Conservation (phyloP, 441 rosid species). For the Gossypium trilobum region DNA sequence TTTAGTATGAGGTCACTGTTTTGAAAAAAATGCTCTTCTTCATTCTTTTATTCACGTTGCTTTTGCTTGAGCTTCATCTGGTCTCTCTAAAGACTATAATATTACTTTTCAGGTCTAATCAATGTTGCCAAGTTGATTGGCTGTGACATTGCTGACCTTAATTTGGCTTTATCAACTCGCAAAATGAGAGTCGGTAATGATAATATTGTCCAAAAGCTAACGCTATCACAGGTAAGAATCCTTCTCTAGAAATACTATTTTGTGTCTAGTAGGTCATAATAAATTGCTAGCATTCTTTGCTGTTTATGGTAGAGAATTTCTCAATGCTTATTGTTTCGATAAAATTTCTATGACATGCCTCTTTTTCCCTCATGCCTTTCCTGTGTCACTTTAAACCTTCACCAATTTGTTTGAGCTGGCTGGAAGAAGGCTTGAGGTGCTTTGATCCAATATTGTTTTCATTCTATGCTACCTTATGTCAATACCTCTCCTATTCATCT, state of each 20-base stretch:
- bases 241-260: background rate
- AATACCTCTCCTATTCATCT: background rate
- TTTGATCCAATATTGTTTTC: background rate
- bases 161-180: slow-evolving; percentile 71
- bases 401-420: background rate
- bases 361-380: background rate
- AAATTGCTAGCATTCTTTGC: background rate
- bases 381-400: background rate
- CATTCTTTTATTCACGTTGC: background rate
- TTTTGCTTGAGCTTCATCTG: slow-evolving; percentile 6
- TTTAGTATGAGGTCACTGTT: background rate
- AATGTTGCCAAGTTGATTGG: slow-evolving; percentile 82
- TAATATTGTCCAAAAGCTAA: slow-evolving; percentile 77
- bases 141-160: slow-evolving; percentile 56
- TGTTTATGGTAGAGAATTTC: background rate
- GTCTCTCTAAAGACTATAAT: slow-evolving; percentile 8
- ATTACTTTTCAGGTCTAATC: slow-evolving; percentile 48
- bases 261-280: background rate
- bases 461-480: background rate
- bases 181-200: slow-evolving; percentile 95
- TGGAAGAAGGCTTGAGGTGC: background rate
- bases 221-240: slow-evolving; percentile 67
- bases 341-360: background rate
- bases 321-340: background rate
- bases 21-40: background rate